phyloP scores from a whole-genome alignment of 2,329 filamentous ascomycete species.

The Hyphodiscus sp. region DNA sequence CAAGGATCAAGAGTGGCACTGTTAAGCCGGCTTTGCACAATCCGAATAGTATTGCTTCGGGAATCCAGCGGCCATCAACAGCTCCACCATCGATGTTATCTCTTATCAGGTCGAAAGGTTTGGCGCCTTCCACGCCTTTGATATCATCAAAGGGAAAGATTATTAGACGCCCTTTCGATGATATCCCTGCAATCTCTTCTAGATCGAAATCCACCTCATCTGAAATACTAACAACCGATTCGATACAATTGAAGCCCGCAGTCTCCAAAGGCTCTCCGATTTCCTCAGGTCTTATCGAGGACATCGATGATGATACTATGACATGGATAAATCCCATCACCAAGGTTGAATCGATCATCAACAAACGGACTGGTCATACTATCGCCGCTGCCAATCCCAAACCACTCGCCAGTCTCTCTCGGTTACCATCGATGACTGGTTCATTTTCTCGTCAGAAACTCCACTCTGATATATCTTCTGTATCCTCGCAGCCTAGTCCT shows the following conservation, averaged over 20 bases:
- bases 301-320: conserved; percentile 34
- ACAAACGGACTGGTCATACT: conserved; percentile 48
- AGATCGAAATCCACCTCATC: not conserved
- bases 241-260: not conserved
- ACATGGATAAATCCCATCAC: conserved; percentile 58
- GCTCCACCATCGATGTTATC: not conserved
- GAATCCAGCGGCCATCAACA: conserved; percentile 2
- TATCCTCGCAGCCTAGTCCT: conserved; percentile 27
- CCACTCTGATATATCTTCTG: conserved; percentile 6
- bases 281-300: not conserved
- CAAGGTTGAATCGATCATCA: conserved; percentile 43
- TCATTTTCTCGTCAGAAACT: not conserved
- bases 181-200: conserved; percentile 13
- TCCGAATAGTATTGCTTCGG: not conserved
- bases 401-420: not conserved
- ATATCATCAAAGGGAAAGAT: conserved; percentile 38
- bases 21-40: not conserved
- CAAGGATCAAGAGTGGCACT: conserved; percentile 32
- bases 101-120: not conserved
- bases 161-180: conserved; percentile 40
- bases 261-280: not conserved
- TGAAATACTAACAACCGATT: not conserved
- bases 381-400: conserved; percentile 22
- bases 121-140: conserved; percentile 21
- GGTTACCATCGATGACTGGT: not conserved